These are phyloP conservation scores for Mortierella antarctica DNA, from an alignment of 192 early-diverging fungal genomes.

Conservation along the genomic window DNA sequence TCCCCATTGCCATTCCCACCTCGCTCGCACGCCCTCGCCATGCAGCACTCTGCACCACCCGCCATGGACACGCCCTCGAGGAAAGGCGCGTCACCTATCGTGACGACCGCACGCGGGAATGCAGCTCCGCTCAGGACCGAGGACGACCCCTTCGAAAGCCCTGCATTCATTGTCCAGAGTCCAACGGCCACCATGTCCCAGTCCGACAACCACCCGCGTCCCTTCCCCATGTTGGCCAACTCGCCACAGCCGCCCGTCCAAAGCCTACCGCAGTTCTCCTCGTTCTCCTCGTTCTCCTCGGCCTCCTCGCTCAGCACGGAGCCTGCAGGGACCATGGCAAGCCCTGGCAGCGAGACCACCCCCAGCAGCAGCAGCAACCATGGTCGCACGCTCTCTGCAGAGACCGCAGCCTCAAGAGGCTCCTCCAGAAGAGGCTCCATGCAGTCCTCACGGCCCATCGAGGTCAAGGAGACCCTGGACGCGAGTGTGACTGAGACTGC, in stretches of 20 bases:
- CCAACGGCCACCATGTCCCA: constrained; percentile 20
- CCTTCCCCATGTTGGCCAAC: not conserved
- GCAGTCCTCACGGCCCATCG: constrained; percentile 12
- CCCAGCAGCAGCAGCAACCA: not conserved
- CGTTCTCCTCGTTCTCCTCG: not conserved
- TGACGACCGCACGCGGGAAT: too few relatives aligned
- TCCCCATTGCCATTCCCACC: too few relatives aligned
- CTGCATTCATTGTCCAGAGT: constrained; percentile 22
- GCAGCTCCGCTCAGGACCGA: not conserved
- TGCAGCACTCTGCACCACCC: not conserved
- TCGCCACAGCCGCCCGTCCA: not conserved
- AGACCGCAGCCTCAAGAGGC: not conserved
- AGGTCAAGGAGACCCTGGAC: constrained; percentile 42
- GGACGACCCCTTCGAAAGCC: constrained; percentile 8
- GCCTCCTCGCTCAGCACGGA: not conserved
- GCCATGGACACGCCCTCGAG: not conserved
- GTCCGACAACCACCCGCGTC: constrained; percentile 1
- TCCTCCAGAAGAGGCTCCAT: constrained; percentile 24
- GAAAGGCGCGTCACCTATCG: not conserved
- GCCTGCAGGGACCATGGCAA: not conserved
- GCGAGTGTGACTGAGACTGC: constrained; percentile 77
- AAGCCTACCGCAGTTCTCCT: not conserved
- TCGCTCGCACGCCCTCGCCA: too few relatives aligned
- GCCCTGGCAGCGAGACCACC: not conserved
- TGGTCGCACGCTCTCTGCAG: not conserved